phyloP scores from a whole-genome alignment of 2,329 filamentous ascomycete species.

The Tolypocladium endophyticum region DNA sequence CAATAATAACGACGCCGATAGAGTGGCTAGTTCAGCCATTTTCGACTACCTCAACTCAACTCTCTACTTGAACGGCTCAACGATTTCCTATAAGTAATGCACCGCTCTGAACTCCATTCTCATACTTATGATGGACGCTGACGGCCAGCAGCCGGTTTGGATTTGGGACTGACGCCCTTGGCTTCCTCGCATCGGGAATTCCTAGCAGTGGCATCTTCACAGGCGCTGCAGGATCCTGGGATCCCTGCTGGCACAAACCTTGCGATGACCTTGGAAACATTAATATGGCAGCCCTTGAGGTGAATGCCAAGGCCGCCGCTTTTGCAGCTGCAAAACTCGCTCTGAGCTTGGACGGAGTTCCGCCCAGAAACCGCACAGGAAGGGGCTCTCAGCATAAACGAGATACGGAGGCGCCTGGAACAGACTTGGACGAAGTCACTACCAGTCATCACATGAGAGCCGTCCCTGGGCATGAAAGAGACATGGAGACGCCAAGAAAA shows the following conservation, averaged over 20 bases:
- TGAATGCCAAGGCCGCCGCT: conserved; percentile 35
- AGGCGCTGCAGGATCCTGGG: conserved; percentile 19
- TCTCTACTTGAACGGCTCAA: conserved; percentile 14
- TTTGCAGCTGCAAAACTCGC: conserved; percentile 34
- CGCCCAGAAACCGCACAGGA: too few species aligned
- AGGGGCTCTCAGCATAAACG: too few species aligned
- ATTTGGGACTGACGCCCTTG: conserved; percentile 24
- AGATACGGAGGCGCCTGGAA: too few species aligned
- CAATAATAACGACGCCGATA: conserved; percentile 25
- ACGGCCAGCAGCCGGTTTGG: conserved; percentile 16
- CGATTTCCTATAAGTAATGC: conserved; percentile 15
- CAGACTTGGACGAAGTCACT: too few species aligned
- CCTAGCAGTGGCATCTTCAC: conserved; percentile 28
- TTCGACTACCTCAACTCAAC: conserved; percentile 17
- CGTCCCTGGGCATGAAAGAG: too few species aligned
- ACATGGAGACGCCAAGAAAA: too few species aligned
- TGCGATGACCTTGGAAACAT: conserved; percentile 30
- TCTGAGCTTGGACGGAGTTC: conserved; percentile 21
- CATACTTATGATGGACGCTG: neutral
- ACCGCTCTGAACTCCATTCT: neutral
- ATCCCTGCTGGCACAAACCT: conserved; percentile 27
- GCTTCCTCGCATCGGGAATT: conserved; percentile 24
- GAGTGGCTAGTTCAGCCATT: conserved; percentile 8
- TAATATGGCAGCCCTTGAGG: conserved; percentile 27
- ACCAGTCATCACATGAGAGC: too few species aligned